Conservation (phyloP, 1,284 basidiomycete species). For the Apiotrichum gamsii region DNA sequence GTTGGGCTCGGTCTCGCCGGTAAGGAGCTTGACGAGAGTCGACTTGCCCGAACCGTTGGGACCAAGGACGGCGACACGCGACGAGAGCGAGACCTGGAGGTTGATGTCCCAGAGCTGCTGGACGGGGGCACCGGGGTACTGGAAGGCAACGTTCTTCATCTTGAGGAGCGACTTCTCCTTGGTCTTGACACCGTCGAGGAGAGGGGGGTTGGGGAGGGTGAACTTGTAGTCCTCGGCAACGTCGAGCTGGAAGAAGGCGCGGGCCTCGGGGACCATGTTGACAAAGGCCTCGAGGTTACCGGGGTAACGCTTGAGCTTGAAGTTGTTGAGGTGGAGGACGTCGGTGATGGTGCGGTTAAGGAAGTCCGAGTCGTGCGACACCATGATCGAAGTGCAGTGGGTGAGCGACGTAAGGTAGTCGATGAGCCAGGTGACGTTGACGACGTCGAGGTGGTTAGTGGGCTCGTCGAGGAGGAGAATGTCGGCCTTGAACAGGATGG, state of each 20-base stretch:
- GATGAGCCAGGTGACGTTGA: slow-evolving; percentile 96
- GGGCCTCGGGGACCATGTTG: slow-evolving; percentile 90
- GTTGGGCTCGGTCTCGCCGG: slow-evolving; percentile 95
- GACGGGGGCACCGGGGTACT: slow-evolving; percentile 76
- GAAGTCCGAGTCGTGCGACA: slow-evolving; percentile 98
- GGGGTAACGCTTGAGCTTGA: slow-evolving; percentile 95
- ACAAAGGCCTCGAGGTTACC: slow-evolving; percentile 98
- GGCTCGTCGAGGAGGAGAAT: slow-evolving; percentile 95
- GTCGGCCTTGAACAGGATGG: slow-evolving; percentile 98
- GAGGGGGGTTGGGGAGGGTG: slow-evolving; percentile 90
- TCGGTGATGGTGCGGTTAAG: slow-evolving; percentile 99
- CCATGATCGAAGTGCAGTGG: slow-evolving; percentile 93
- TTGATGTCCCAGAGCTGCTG: slow-evolving; percentile 93
- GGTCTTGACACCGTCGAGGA: slow-evolving; percentile 98
- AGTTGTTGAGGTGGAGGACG: slow-evolving; percentile 97
- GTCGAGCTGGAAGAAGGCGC: slow-evolving; percentile 94
- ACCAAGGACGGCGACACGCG: slow-evolving; percentile 91
- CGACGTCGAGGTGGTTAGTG: slow-evolving; percentile 95
- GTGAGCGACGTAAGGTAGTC: slow-evolving; percentile 84
- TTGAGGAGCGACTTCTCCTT: slow-evolving; percentile 97
- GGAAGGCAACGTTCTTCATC: slow-evolving; percentile 97
- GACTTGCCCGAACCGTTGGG: slow-evolving; percentile 98
- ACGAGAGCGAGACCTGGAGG: slow-evolving; percentile 92
- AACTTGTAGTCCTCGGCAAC: slow-evolving; percentile 93
- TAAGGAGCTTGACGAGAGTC: slow-evolving; percentile 96